phyloP scores from a whole-genome alignment of 768 basidiomycete genomes.

The Boletus vinaceobasis region DNA sequence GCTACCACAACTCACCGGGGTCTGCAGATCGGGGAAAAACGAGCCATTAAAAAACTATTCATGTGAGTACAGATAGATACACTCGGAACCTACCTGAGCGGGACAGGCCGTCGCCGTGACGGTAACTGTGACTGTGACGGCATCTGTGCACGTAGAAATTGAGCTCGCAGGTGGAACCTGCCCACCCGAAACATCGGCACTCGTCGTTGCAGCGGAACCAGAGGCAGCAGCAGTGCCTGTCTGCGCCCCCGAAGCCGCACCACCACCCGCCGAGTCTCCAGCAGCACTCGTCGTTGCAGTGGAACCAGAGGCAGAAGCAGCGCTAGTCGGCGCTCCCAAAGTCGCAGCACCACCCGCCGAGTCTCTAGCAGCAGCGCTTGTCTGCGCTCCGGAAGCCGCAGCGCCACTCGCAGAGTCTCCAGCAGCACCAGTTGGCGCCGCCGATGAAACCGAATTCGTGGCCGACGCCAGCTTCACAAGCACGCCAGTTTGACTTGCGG shows the following conservation, averaged over 20 bases:
- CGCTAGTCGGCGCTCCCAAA: too few relatives aligned
- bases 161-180: background rate
- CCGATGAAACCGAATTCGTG: background rate
- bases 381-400: background rate
- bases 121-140: conserved; percentile 13
- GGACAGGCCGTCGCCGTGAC: conserved; percentile 14
- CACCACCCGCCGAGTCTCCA: too few relatives aligned
- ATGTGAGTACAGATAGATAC: too few relatives aligned
- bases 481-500: background rate
- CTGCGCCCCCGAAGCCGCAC: too few relatives aligned
- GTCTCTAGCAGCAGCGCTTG: too few relatives aligned
- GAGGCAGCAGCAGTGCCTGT: too few relatives aligned
- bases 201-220: background rate
- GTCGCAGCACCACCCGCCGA: too few relatives aligned
- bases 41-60: background rate
- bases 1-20: background rate
- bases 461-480: background rate
- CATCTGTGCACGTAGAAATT: background rate
- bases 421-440: background rate
- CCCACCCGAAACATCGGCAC: background rate
- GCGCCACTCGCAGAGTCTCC: background rate
- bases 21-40: background rate
- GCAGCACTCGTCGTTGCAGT: background rate
- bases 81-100: conserved; percentile 8
- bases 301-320: background rate